These are phyloP conservation scores for Termitomyces bulborhizus DNA, from an alignment of 768 basidiomycete genomes.

Conservation along the genomic window DNA sequence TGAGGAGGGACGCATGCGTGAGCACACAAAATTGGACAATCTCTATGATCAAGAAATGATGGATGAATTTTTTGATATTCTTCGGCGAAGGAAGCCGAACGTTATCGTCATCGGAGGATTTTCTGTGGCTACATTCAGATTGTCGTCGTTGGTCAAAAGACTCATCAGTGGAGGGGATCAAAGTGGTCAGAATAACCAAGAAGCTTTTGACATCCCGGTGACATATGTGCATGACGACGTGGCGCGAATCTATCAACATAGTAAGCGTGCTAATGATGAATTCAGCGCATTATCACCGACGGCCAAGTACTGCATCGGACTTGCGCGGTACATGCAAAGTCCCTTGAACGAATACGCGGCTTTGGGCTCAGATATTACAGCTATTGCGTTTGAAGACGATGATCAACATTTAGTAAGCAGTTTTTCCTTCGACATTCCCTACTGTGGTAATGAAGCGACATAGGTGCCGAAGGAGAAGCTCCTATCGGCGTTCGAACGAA, in stretches of 20 bases:
- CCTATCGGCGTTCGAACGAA: constrained; percentile 73
- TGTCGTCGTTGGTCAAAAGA: constrained; percentile 60
- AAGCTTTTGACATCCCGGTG: constrained; percentile 58
- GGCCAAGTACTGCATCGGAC: constrained; percentile 88
- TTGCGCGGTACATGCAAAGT: constrained; percentile 90
- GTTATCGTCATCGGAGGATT: constrained; percentile 89
- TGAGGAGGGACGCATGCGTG: constrained; percentile 84
- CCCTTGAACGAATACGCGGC: constrained; percentile 94
- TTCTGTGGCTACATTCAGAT: constrained; percentile 70
- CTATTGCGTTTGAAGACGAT: constrained; percentile 80
- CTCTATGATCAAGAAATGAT: constrained; percentile 62
- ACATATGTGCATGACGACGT: constrained; percentile 88
- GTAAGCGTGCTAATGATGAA: constrained; percentile 78
- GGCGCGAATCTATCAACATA: constrained; percentile 91
- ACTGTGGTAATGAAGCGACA: neutral
- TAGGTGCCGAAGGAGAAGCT: constrained; percentile 88
- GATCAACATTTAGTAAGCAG: constrained; percentile 74
- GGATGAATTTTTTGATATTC: constrained; percentile 75
- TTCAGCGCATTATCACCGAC: constrained; percentile 71
- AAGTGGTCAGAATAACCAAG: constrained; percentile 23
- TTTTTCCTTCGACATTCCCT: constrained; percentile 5
- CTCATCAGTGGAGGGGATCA: constrained; percentile 21
- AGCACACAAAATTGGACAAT: constrained; percentile 85
- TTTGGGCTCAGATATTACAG: constrained; percentile 75
- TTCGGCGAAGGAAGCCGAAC: constrained; percentile 78